phyloP scores from a whole-genome alignment of 371 early-diverging fungal species.

The Dinochytrium kinnereticum region DNA sequence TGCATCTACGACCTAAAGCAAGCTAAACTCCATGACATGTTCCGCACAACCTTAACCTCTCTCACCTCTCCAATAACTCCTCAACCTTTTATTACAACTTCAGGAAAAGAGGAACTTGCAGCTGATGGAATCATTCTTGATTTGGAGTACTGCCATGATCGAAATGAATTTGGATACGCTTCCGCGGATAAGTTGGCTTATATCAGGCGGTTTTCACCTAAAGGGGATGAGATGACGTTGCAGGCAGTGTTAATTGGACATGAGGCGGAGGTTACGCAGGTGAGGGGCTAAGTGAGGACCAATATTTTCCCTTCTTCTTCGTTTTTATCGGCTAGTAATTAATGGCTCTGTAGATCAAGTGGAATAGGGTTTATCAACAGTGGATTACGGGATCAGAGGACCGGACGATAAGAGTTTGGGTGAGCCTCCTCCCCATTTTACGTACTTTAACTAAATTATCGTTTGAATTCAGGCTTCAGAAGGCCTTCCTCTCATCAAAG shows the following conservation, averaged over 20 bases:
- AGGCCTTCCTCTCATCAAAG: conserved; percentile 51
- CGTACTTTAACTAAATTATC: background rate
- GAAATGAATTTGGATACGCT: conserved; percentile 56
- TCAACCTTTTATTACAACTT: background rate
- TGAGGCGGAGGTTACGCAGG: conserved; percentile 61
- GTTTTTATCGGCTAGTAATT: background rate
- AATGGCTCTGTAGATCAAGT: conserved; percentile 46
- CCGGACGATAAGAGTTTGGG: conserved; percentile 57
- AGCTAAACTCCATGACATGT: conserved; percentile 44
- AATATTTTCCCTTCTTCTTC: background rate
- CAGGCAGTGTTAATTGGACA: conserved; percentile 56
- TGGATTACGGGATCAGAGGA: conserved; percentile 64
- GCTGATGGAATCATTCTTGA: conserved; percentile 59
- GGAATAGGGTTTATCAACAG: conserved; percentile 45
- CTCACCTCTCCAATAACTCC: background rate
- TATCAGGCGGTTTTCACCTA: conserved; percentile 50
- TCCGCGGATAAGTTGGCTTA: conserved; percentile 57
- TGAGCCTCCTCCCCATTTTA: background rate
- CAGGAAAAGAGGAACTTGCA: conserved; percentile 54
- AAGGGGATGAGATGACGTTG: conserved; percentile 53
- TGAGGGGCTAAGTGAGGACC: too few relatives aligned
- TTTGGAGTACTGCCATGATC: conserved; percentile 52
- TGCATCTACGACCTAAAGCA: conserved; percentile 50
- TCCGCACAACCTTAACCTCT: conserved; percentile 29
- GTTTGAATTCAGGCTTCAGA: conserved; percentile 40